These are phyloP conservation scores for Pythium coloratum DNA, from an alignment of 352 stramenopile genomes.

Conservation along the genomic window DNA sequence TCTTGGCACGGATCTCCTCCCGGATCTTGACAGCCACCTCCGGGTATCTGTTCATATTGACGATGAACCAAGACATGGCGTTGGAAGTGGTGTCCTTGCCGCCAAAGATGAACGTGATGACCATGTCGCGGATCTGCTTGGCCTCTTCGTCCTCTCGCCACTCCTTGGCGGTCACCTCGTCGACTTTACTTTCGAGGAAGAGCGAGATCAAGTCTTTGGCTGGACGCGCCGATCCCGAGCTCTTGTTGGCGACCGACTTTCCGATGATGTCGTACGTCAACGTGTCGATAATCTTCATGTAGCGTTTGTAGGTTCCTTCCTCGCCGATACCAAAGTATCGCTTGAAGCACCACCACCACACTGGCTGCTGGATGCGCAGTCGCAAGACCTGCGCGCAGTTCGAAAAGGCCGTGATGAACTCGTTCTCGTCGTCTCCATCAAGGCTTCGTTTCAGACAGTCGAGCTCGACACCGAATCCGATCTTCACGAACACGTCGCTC, in stretches of 20 bases:
- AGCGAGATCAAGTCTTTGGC: conserved; percentile 32
- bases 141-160: conserved; percentile 32
- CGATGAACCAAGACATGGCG: conserved; percentile 67
- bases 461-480: conserved; percentile 61
- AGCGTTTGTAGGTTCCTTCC: conserved; percentile 40
- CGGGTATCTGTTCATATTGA: conserved; percentile 54
- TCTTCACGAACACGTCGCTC: conserved; percentile 55
- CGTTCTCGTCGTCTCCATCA: conserved; percentile 18
- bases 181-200: conserved; percentile 42
- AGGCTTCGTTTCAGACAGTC: conserved; percentile 31
- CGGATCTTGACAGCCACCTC: conserved; percentile 51
- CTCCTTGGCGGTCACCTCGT: conserved; percentile 18
- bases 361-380: conserved; percentile 36
- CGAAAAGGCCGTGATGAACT: conserved; percentile 22
- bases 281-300: conserved; percentile 40
- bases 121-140: conserved; percentile 66
- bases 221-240: neutral
- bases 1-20: conserved; percentile 48
- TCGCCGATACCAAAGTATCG: conserved; percentile 36
- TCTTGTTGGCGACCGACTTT: conserved; percentile 38
- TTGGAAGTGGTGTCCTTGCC: conserved; percentile 73
- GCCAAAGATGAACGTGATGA: conserved; percentile 73
- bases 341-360: conserved; percentile 41
- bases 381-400: conserved; percentile 18
- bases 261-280: conserved; percentile 53